Evolutionary conservation across 352 stramenopile genomes (phyloP).

Genomic region (Phytophthora megakarya): DNA sequence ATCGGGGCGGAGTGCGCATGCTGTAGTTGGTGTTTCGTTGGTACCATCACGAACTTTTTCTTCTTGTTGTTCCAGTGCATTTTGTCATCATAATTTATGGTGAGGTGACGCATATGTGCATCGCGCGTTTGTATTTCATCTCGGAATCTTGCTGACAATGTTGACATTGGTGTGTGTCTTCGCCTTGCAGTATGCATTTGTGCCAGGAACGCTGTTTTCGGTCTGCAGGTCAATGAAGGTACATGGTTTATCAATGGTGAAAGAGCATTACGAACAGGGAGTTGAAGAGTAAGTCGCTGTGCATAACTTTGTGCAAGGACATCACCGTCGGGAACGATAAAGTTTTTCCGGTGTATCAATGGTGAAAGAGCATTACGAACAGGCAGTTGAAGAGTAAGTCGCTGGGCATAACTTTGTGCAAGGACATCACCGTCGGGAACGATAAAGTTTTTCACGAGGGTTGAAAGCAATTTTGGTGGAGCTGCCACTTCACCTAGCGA

Average conservation of each 20-base stretch:
- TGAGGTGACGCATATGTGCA: slow-evolving; percentile 43
- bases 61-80: slow-evolving; percentile 48
- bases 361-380: slow-evolving; percentile 21
- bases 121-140: slow-evolving; percentile 33
- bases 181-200: slow-evolving; percentile 21
- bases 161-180: slow-evolving; percentile 8
- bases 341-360: slow-evolving; percentile 34
- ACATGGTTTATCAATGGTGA: slow-evolving; percentile 22
- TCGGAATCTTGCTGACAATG: slow-evolving; percentile 24
- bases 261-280: slow-evolving; percentile 20
- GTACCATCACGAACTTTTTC: slow-evolving; percentile 36
- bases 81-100: slow-evolving; percentile 38
- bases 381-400: slow-evolving; percentile 36
- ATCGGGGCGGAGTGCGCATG: not conserved
- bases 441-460: slow-evolving; percentile 50
- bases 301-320: slow-evolving; percentile 43
- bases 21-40: slow-evolving; percentile 6
- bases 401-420: slow-evolving; percentile 40
- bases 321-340: slow-evolving; percentile 50
- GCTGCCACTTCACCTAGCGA: slow-evolving; percentile 27
- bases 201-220: not conserved
- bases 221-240: slow-evolving; percentile 19
- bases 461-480: slow-evolving; percentile 54
- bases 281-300: slow-evolving; percentile 38
- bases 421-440: slow-evolving; percentile 49